These are phyloP conservation scores for Besnoitia besnoiti DNA, from an alignment of 169 alveolate genomes.

Conservation along the genomic window DNA sequence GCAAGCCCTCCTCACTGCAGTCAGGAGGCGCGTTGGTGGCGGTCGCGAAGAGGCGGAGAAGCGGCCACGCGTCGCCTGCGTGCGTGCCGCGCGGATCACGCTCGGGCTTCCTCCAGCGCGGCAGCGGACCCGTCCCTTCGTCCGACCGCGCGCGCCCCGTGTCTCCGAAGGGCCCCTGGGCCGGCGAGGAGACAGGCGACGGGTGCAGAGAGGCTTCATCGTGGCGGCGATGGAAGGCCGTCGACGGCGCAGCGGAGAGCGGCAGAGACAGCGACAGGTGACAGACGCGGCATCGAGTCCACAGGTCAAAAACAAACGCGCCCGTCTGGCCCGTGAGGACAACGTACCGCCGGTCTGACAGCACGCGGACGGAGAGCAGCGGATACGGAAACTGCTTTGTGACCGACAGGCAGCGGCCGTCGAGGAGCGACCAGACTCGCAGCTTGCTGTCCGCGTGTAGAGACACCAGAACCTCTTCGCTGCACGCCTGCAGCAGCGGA, in stretches of 20 bases:
- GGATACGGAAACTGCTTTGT: slow-evolving; percentile 39
- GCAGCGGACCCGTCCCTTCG: background rate
- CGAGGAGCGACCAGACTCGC: slow-evolving; percentile 74
- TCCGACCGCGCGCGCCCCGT: background rate
- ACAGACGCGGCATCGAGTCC: background rate
- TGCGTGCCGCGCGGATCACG: background rate
- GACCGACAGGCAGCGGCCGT: slow-evolving; percentile 74
- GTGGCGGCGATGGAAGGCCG: background rate
- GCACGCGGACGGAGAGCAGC: slow-evolving; percentile 23
- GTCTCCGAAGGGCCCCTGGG: slow-evolving; percentile 2
- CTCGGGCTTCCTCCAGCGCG: background rate
- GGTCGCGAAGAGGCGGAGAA: background rate
- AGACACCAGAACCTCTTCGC: slow-evolving; percentile 72
- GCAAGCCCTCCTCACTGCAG: background rate
- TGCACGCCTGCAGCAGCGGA: slow-evolving; percentile 28
- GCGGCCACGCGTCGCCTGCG: background rate
- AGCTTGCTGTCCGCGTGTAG: slow-evolving; percentile 70
- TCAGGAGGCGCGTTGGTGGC: slow-evolving; percentile 13
- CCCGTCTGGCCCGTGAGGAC: background rate
- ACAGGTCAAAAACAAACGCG: slow-evolving; percentile 6
- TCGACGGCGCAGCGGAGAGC: background rate
- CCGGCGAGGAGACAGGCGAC: background rate
- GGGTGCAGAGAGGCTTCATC: background rate
- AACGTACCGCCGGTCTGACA: slow-evolving; percentile 10
- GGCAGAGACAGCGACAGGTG: background rate